Evolutionary conservation across 306 rosid species (phyloP).

Genomic region (Fragaria iinumae): DNA sequence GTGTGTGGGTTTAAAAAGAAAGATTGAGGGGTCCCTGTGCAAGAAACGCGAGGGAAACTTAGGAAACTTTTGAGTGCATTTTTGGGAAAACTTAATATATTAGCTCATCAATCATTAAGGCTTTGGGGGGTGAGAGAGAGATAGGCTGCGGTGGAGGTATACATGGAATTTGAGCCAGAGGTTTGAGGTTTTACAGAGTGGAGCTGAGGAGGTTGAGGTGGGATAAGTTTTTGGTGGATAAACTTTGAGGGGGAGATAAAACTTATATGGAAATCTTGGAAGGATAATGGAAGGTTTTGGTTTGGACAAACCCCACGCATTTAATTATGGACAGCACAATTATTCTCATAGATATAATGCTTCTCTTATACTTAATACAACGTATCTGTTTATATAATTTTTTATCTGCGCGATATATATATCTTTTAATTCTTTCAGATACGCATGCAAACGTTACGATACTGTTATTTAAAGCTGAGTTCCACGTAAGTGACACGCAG

Average conservation of each 20-base stretch:
- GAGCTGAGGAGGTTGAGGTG: not conserved
- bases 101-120: not conserved
- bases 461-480: not conserved
- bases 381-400: not conserved
- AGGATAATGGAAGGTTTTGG: not conserved
- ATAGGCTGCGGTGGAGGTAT: not conserved
- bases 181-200: not conserved
- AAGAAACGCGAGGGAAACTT: conserved; percentile 22
- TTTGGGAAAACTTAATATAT: conserved; percentile 2
- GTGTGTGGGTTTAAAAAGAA: conserved; percentile 11
- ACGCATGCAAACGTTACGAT: not conserved
- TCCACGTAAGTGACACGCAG: not conserved
- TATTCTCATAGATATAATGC: not conserved
- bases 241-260: not conserved
- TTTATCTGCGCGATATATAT: not conserved
- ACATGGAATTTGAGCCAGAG: not conserved
- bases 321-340: not conserved
- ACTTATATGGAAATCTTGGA: not conserved
- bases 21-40: not conserved
- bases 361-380: not conserved
- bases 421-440: not conserved
- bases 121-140: not conserved
- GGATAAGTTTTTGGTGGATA: not conserved
- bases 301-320: not conserved
- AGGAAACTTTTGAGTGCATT: conserved; percentile 7